Conservation (phyloP, 2,329 filamentous ascomycete species). For the Fusarium euwallaceae region DNA sequence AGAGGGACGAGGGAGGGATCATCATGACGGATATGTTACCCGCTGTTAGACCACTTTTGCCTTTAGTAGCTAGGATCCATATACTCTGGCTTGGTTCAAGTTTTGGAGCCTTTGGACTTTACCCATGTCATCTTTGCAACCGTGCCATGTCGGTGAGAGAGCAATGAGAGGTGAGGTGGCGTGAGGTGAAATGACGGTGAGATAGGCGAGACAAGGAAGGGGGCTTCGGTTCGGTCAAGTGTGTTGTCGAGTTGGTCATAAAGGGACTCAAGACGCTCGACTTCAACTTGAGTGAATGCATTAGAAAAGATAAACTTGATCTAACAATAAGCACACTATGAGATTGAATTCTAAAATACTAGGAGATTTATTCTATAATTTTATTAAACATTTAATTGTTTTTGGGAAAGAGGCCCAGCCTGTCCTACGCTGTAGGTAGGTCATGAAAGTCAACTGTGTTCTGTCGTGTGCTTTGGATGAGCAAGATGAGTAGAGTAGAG, state of each 20-base stretch:
- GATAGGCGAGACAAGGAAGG: background rate
- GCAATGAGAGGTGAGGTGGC: background rate
- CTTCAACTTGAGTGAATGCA: too few relatives aligned
- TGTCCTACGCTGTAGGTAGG: too few relatives aligned
- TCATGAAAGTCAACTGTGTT: too few relatives aligned
- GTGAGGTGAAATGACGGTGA: constrained; percentile 7
- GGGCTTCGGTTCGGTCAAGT: background rate
- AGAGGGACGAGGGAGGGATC: constrained; percentile 36
- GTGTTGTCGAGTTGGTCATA: background rate
- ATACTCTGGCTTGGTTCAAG: constrained; percentile 43
- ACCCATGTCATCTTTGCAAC: background rate
- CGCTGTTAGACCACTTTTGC: constrained; percentile 48
- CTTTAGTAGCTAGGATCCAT: constrained; percentile 48
- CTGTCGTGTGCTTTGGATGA: too few relatives aligned
- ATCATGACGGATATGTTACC: constrained; percentile 50
- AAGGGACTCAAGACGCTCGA: too few relatives aligned
- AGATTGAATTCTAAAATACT: too few relatives aligned
- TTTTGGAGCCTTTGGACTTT: constrained; percentile 1
- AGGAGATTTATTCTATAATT: too few relatives aligned
- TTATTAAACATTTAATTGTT: too few relatives aligned
- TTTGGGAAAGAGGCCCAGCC: too few relatives aligned
- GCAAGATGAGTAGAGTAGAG: background rate
- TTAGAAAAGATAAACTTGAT: too few relatives aligned
- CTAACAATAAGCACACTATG: too few relatives aligned
- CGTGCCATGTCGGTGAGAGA: background rate